Conservation (phyloP, 1,284 basidiomycete species). For the Hortiboletus rubellus region DNA sequence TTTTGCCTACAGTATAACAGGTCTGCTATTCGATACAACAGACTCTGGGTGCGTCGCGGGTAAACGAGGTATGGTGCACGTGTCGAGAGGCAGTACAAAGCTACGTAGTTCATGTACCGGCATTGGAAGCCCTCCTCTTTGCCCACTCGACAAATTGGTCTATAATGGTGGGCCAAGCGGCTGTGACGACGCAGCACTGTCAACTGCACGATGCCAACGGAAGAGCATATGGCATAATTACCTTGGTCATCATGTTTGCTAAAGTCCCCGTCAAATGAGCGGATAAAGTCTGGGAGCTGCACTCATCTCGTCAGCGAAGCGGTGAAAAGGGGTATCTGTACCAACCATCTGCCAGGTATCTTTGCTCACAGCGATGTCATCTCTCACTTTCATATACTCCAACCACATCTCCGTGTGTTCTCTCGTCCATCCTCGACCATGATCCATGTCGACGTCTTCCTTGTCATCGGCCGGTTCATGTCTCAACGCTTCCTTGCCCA, state of each 20-base stretch:
- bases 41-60: neutral
- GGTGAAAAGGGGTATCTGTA: neutral
- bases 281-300: conserved; percentile 81
- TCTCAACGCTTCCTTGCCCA: conserved; percentile 69
- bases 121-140: conserved; percentile 33
- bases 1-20: conserved; percentile 1
- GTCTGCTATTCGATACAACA: neutral
- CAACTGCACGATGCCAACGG: neutral
- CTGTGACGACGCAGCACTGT: conserved; percentile 40
- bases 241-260: conserved; percentile 85
- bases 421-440: conserved; percentile 61
- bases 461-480: conserved; percentile 47
- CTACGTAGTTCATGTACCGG: conserved; percentile 5
- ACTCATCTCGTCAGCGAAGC: conserved; percentile 5
- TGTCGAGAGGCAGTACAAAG: neutral
- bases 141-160: conserved; percentile 85
- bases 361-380: conserved; percentile 84
- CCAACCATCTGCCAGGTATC: conserved; percentile 92
- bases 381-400: conserved; percentile 72
- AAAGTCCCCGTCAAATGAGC: conserved; percentile 80
- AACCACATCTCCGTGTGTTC: conserved; percentile 82
- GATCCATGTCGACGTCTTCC: conserved; percentile 35
- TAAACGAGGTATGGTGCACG: conserved; percentile 3
- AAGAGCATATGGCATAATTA: conserved; percentile 32
- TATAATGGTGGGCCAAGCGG: conserved; percentile 86